Conservation (phyloP, 345 rosid species). For the Citrus sp. region DNA sequence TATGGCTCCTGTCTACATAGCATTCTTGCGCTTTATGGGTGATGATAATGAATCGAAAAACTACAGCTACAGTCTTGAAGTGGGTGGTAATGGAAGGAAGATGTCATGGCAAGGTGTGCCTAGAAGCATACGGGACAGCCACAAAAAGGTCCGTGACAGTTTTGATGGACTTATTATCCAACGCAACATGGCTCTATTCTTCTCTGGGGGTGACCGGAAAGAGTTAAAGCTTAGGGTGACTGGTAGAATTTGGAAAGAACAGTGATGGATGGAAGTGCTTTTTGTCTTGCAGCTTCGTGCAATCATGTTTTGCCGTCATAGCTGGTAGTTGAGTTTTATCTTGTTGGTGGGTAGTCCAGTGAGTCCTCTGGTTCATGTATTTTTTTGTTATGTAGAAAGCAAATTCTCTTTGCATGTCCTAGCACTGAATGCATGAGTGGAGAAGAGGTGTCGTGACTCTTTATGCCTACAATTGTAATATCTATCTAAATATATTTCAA, state of each 20-base stretch:
- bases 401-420: constrained; percentile 56
- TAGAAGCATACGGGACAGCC: constrained; percentile 75
- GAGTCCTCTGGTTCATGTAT: constrained; percentile 35
- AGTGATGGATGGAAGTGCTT: constrained; percentile 23
- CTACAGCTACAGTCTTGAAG: constrained; percentile 78
- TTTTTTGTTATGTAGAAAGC: constrained; percentile 34
- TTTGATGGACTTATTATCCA: constrained; percentile 80
- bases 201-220: constrained; percentile 76
- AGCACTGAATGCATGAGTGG: constrained; percentile 32
- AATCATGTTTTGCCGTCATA: neutral
- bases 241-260: constrained; percentile 85
- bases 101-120: constrained; percentile 82
- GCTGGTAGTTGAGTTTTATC: constrained; percentile 17
- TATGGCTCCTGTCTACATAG: constrained; percentile 73
- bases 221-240: constrained; percentile 80
- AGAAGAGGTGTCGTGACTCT: constrained; percentile 11
- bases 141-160: constrained; percentile 75
- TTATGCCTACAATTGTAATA: constrained; percentile 8
- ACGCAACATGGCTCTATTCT: constrained; percentile 77
- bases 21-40: constrained; percentile 78
- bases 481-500: constrained; percentile 3
- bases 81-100: constrained; percentile 82
- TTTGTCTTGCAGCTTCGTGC: neutral
- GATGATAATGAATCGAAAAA: constrained; percentile 76
- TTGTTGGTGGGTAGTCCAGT: neutral